Base-by-base conservation (phyloP, 2,329 filamentous ascomycete genomes). In the Lasiodiplodia theobromae region DNA sequence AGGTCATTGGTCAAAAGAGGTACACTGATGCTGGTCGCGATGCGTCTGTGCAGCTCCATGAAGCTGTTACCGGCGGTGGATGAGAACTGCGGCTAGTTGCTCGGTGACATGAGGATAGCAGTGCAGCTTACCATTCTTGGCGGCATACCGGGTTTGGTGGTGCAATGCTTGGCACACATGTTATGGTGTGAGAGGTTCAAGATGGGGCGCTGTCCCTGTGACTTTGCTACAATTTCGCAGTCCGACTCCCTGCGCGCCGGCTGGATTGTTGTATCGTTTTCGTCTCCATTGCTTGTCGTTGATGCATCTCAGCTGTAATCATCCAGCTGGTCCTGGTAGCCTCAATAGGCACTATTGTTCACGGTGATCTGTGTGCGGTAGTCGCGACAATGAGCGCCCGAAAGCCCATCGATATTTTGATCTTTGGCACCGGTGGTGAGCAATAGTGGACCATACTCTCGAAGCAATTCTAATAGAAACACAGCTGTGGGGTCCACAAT, bases 401-500 rank as follows among this genome's bases (percentile, higher is more conserved):
- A 7, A 58, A 65, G 25, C 67, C 67, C 8, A 51, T 68, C 14
- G 60, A 68, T 5, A 68, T 68, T 28, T 38, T 68, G 25, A 64
- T 68, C 31, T 68, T 68, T 16, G 67, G 67, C 14, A 68, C 67
- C 12, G 67, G 67, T 51, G 67, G 67, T 68, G 25, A 47, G 66
- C n/a, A 25, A 21, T 10, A 21, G n/a, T 21, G 8, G 4, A 8
- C 49, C 21, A 12, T 3, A 23, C 1, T 4, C 34, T 37, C 47
- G 10, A 51, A 28, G 18, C 34, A 11, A 8, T 37, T 21, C 47
- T 68, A 31, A 68, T 25, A 4, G 16, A 37, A 10, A 3, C 28
- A 25, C 21, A 71, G 73, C 73, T 18, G 71, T 74, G 31, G 73
- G 73, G 11, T 72, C 72, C 23, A 72, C 73, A 6, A 60, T 74